phyloP scores from a whole-genome alignment of 139 green algal species.

The Microglena sp. region DNA sequence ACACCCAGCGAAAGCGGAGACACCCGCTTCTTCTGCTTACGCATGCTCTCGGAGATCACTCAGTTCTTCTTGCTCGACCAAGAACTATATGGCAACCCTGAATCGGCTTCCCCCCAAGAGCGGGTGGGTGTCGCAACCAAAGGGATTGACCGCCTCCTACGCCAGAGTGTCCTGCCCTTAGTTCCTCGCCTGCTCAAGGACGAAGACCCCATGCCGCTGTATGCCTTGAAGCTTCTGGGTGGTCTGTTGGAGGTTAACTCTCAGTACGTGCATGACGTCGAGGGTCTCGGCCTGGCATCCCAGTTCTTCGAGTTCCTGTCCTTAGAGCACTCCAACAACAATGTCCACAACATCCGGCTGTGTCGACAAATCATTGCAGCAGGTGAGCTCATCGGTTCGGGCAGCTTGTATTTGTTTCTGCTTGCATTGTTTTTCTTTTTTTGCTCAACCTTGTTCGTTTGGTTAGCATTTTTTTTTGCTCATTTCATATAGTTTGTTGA shows the following conservation, averaged over 20 bases:
- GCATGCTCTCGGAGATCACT: slow-evolving; percentile 64
- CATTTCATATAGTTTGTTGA: too few species aligned
- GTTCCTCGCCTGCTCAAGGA: slow-evolving; percentile 66
- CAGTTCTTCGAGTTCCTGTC: slow-evolving; percentile 80
- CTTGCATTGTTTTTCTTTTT: too few species aligned
- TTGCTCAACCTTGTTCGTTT: background rate
- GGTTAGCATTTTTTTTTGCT: background rate
- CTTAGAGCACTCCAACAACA: slow-evolving; percentile 84
- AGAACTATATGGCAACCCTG: slow-evolving; percentile 25
- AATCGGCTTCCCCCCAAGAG: background rate
- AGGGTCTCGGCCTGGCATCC: slow-evolving; percentile 44
- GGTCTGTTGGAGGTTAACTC: slow-evolving; percentile 46
- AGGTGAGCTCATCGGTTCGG: too few species aligned
- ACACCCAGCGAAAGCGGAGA: slow-evolving; percentile 40
- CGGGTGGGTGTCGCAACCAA: slow-evolving; percentile 13
- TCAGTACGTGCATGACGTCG: slow-evolving; percentile 35
- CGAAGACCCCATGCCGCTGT: slow-evolving; percentile 83
- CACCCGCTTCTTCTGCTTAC: slow-evolving; percentile 75
- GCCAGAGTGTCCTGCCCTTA: slow-evolving; percentile 58
- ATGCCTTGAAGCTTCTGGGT: slow-evolving; percentile 88
- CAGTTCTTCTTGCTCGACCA: slow-evolving; percentile 34
- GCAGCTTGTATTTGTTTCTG: too few species aligned
- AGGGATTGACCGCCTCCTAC: slow-evolving; percentile 45
- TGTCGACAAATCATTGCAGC: slow-evolving; percentile 58
- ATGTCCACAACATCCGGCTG: slow-evolving; percentile 86